A percentile compares a stretch with the other conserved stretches of the same genome.
Evolutionary conservation across 768 basidiomycete genomes (phyloP).

Genomic region (Cyclocybe cylindracea): DNA sequence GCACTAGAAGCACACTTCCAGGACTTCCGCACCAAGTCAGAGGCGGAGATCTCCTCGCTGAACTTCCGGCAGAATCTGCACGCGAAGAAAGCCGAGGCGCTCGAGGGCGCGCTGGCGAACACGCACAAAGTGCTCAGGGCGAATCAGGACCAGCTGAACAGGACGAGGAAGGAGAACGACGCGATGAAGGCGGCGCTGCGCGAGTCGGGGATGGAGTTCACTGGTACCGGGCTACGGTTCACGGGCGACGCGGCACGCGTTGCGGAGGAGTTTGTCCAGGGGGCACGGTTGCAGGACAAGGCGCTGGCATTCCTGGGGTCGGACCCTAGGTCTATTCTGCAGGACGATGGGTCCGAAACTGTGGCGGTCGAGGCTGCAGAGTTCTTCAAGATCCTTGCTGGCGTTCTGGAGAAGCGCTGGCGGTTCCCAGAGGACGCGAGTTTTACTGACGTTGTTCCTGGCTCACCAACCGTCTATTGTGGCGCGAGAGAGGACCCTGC

Average conservation of each 20-base stretch:
- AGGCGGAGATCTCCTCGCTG: neutral
- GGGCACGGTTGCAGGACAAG: slow-evolving; percentile 5
- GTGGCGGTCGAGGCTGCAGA: neutral
- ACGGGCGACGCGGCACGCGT: slow-evolving; percentile 6
- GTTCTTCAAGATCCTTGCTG: too few relatives aligned
- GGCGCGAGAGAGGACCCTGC: too few relatives aligned
- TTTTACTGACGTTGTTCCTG: too few relatives aligned
- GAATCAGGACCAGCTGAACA: neutral
- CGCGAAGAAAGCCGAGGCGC: neutral
- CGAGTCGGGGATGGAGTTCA: slow-evolving; percentile 11
- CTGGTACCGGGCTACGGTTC: slow-evolving; percentile 7
- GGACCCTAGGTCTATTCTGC: too few relatives aligned
- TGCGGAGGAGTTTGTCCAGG: slow-evolving; percentile 12
- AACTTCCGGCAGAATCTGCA: neutral
- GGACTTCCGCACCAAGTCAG: neutral
- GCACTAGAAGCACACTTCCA: slow-evolving; percentile 5
- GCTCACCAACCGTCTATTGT: too few relatives aligned
- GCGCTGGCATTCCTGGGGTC: neutral
- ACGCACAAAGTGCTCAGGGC: neutral
- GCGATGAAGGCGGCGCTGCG: slow-evolving; percentile 4
- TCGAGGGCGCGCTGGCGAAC: neutral
- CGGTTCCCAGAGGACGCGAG: too few relatives aligned
- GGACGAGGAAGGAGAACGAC: slow-evolving; percentile 6
- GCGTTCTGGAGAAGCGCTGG: too few relatives aligned
- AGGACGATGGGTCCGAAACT: neutral